Evolutionary conservation across 1,284 basidiomycete genomes (phyloP).

Genomic region (Pseudozyma hubeiensis): DNA sequence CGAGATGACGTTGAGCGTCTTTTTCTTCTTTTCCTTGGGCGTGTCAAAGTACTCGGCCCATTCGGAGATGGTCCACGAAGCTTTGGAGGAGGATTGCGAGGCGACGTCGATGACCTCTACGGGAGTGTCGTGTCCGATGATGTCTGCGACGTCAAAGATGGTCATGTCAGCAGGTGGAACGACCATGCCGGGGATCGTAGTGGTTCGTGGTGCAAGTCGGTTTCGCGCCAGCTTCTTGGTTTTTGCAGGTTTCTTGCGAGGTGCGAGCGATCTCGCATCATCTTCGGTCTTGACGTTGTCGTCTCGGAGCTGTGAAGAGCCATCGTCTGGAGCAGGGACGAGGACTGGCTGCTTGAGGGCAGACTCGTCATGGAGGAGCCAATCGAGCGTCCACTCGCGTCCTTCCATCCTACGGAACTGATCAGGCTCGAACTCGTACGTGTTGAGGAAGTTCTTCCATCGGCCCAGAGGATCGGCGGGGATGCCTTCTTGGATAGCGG

Average conservation of each 20-base stretch:
- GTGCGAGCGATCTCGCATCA: background rate
- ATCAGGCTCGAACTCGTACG: constrained; percentile 38
- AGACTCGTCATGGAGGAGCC: constrained; percentile 41
- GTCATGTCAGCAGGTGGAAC: constrained; percentile 80
- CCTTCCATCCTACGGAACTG: constrained; percentile 46
- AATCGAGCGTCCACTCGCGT: constrained; percentile 54
- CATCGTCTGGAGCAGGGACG: constrained; percentile 30
- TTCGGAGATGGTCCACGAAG: constrained; percentile 82
- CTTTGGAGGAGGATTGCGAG: constrained; percentile 66
- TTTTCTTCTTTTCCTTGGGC: constrained; percentile 73
- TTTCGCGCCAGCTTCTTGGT: constrained; percentile 8
- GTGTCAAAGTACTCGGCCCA: constrained; percentile 89
- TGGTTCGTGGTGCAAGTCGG: constrained; percentile 22
- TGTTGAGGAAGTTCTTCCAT: constrained; percentile 48
- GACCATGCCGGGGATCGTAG: constrained; percentile 73
- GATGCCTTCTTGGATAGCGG: constrained; percentile 58
- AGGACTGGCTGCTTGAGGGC: constrained; percentile 49
- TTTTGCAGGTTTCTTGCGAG: background rate
- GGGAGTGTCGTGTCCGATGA: constrained; percentile 73
- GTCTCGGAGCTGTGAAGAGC: background rate
- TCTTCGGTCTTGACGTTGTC: constrained; percentile 1
- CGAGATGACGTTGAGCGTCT: constrained; percentile 89
- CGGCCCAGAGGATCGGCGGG: constrained; percentile 56
- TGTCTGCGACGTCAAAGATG: constrained; percentile 81
- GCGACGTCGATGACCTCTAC: constrained; percentile 68